Base-by-base conservation (phyloP, 768 basidiomycete genomes). In the Leccinum incarnatum region DNA sequence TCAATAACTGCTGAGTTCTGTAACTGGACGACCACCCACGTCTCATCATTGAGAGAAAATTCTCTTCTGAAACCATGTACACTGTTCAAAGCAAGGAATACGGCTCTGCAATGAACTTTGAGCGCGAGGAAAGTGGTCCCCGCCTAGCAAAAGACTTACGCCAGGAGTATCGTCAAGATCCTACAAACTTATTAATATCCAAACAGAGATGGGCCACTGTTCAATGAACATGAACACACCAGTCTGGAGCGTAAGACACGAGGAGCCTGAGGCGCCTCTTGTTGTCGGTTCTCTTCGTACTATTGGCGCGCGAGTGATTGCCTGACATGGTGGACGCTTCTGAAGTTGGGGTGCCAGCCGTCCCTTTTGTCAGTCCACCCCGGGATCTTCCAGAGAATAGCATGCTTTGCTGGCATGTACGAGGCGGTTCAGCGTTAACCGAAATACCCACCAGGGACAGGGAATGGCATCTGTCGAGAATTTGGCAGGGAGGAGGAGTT, bases 31-130 rank as follows among this genome's bases (percentile, higher is more conserved):
- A 11, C 51, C 52, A 51, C 58, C 40, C 77, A 92, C 86, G 90
- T 83, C 19, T 83, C 84, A 74, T 96, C 93, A 45, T 79, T 73
- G 23, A 94, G 74, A 1, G 91, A 93, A 72, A 96, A 96, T 42
- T 82, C 79, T 58, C 94, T 77, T 69, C 85, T 79, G 74, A 86
- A 95, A 7, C 91, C 90, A 53, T 84, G 76, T 10, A 93, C 75
- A n/a, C 74, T 71, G 66, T 91, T 78, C 17, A 93, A 73, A 11
- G 81, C 78, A 68, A 84, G 84, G 72, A 91, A 89, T 2, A 80
- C 53, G 2, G 72, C 83, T 27, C 91, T 90, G 68, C 4, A 8
- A 17, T 40, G 21, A 29, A 40, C 50, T 12, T 19, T 45, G 29
- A 53, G 10, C 10, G 37, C 32, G 17, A 64, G 36, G 17, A 65